Base-by-base conservation (phyloP, 345 rosid genomes). In the Arabis hirsuta region DNA sequence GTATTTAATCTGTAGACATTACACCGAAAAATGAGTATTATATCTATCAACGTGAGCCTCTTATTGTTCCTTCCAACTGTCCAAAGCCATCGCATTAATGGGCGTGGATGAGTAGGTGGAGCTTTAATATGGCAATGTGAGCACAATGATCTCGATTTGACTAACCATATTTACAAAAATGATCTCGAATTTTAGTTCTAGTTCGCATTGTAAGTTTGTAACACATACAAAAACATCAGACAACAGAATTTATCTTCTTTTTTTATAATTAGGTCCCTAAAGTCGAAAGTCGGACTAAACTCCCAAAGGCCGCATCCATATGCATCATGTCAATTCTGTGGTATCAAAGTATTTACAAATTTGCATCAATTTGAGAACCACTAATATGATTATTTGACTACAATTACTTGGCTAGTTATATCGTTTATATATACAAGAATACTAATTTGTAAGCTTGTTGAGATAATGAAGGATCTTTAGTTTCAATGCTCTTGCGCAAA, bases 11-110 rank as follows among this genome's bases (percentile, higher is more conserved):
- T 14, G 29, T 32, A 7, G 7, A 54, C 19, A 62, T 32, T 46
- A 46, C 5, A 55, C 13, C 4, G 32, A 16, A 57, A 50, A 26
- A 36, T 56, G 54, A 68, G 19, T 72, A 54, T 16, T 39, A 51
- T 32, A 19, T 36, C 47, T 41, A 48, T 42, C 12, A 42, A 51
- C 46, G 16, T 52, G 34, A 74, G 62, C 67, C 68, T 53, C 64
- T 44, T 44, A 12, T 67, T 45, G 12, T 67, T 34, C 72, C 78
- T 67, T 34, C 72, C 78, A 75, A 68, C 79, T 75, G 74, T 46
- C 65, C 53, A 46, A 61, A 54, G 74, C 70, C 57, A 45, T 34
- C 65, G 1, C n/a, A 54, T 75, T 75, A 54, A 75, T 69, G 69
- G 24, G 79, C 20, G 52, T 38, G 6, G 52, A 44, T 69, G 74